Evolutionary conservation across 148 eudicot species (phyloP).

Genomic region (Selenicereus undatus): DNA sequence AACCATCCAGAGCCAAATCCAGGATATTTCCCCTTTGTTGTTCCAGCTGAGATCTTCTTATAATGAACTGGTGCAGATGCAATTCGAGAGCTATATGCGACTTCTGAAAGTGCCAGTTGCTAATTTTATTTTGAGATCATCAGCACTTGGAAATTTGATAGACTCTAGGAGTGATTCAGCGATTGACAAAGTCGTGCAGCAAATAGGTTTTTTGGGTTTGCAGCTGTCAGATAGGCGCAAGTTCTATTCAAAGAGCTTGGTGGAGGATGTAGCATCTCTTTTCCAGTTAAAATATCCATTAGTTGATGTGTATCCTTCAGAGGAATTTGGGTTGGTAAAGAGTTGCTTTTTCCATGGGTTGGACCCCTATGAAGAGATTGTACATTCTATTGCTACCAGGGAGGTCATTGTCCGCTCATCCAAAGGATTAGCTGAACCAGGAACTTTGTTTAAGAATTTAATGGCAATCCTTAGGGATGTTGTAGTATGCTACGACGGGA

Average conservation of each 20-base stretch:
- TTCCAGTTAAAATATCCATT: conserved; percentile 60
- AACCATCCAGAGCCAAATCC: conserved; percentile 39
- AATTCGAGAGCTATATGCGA: conserved; percentile 55
- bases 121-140: conserved; percentile 54
- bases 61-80: conserved; percentile 61
- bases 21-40: conserved; percentile 48
- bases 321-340: conserved; percentile 68
- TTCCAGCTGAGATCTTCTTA: conserved; percentile 44
- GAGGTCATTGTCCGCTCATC: conserved; percentile 88
- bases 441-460: conserved; percentile 79
- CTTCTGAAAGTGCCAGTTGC: conserved; percentile 43
- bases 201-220: conserved; percentile 77
- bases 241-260: conserved; percentile 61
- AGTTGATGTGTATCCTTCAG: conserved; percentile 41
- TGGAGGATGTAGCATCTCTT: conserved; percentile 56
- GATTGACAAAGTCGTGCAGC: conserved; percentile 74
- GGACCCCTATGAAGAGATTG: conserved; percentile 85
- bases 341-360: conserved; percentile 71
- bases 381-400: conserved; percentile 79
- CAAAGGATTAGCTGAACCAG: conserved; percentile 89
- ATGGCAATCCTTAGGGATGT: conserved; percentile 99
- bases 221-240: conserved; percentile 71
- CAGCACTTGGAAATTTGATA: conserved; percentile 63
- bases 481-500: conserved; percentile 83
- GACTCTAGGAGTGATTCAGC: conserved; percentile 86